Evolutionary conservation across 2,329 filamentous ascomycete genomes (phyloP).

Genomic region (Monosporascus sp.): DNA sequence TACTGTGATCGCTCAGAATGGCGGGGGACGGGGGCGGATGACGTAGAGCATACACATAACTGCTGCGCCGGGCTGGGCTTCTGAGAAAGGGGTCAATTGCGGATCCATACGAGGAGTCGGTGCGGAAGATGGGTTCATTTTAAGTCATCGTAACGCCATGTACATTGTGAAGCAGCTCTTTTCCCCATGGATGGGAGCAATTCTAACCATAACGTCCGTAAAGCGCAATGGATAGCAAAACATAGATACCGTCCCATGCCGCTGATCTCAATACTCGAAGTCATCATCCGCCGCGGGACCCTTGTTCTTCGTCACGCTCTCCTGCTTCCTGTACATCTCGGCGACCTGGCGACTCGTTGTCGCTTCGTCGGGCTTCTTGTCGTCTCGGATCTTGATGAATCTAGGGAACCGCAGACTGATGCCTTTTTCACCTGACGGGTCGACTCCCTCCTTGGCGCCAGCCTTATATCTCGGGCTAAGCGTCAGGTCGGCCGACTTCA

Average conservation of each 20-base stretch:
- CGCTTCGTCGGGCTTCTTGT: slow-evolving; percentile 92
- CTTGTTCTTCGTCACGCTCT: slow-evolving; percentile 82
- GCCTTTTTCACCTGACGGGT: slow-evolving; percentile 65
- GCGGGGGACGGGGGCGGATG: too few species aligned
- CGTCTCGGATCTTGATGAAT: slow-evolving; percentile 86
- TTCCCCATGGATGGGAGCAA: background rate
- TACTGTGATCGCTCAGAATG: too few species aligned
- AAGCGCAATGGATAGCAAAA: too few species aligned
- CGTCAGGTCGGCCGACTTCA: slow-evolving; percentile 93
- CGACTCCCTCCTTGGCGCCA: slow-evolving; percentile 76
- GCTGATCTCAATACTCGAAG: slow-evolving; percentile 74
- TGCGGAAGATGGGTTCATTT: too few species aligned
- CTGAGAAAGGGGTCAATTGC: too few species aligned
- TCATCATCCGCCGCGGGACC: slow-evolving; percentile 88
- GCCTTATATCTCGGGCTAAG: slow-evolving; percentile 90
- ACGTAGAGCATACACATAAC: too few species aligned
- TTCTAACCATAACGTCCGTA: background rate
- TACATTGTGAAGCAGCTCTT: background rate
- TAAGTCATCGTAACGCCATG: too few species aligned
- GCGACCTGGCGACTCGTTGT: slow-evolving; percentile 80
- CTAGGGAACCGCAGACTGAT: slow-evolving; percentile 87
- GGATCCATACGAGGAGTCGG: too few species aligned
- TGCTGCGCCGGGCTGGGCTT: too few species aligned
- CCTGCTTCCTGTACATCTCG: slow-evolving; percentile 96
- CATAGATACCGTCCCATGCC: too few species aligned